Conservation (phyloP, 2,329 filamentous ascomycete species). For the Phyllosticta citribraziliensis region DNA sequence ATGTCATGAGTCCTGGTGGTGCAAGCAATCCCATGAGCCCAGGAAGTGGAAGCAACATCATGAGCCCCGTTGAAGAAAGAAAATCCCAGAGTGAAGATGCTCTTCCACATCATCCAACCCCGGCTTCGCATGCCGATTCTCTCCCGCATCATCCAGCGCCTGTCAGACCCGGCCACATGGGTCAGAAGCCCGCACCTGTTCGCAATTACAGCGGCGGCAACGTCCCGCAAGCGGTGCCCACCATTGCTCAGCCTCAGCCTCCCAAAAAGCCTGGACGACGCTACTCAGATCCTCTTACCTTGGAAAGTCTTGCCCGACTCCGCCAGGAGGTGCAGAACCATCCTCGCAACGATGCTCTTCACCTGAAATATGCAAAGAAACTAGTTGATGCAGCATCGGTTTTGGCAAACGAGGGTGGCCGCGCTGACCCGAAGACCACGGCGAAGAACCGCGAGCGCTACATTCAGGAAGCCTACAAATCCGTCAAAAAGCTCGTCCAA, state of each 20-base stretch:
- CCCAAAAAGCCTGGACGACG: conserved; percentile 13
- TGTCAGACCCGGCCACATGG: conserved; percentile 42
- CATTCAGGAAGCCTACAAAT: conserved; percentile 76
- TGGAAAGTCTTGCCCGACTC: conserved; percentile 66
- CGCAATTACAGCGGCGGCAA: conserved; percentile 41
- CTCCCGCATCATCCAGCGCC: conserved; percentile 47
- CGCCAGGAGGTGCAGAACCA: conserved; percentile 60
- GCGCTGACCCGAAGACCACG: conserved; percentile 55
- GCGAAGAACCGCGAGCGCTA: conserved; percentile 69
- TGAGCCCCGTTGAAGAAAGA: background rate
- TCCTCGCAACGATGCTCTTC: conserved; percentile 60
- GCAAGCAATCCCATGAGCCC: background rate
- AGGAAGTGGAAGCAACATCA: conserved; percentile 21
- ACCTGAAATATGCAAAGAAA: conserved; percentile 68
- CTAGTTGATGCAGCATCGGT: conserved; percentile 75
- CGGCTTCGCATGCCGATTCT: conserved; percentile 38
- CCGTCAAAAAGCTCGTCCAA: conserved; percentile 75
- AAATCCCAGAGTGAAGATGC: background rate
- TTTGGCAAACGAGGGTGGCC: conserved; percentile 65
- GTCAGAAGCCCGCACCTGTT: conserved; percentile 38
- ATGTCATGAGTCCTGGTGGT: background rate
- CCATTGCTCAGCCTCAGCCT: background rate
- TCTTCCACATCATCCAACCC: conserved; percentile 18
- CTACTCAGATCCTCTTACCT: conserved; percentile 54
- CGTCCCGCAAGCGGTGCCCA: conserved; percentile 15